Conservation (phyloP, 2,329 filamentous ascomycete species). For the Xylaria sp. region DNA sequence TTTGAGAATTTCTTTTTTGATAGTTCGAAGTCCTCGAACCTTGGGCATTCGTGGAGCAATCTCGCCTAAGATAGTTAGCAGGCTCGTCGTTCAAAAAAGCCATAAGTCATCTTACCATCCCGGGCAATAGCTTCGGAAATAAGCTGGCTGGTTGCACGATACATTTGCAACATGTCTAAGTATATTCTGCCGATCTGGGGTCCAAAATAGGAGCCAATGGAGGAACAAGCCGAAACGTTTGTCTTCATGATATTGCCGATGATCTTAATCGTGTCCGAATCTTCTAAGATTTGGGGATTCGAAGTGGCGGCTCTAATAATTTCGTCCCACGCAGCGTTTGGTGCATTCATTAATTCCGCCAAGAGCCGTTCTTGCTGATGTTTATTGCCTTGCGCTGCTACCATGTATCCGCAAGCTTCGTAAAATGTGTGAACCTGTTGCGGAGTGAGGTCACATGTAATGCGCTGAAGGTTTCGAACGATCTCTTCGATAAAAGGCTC, state of each 20-base stretch:
- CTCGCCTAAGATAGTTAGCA: constrained; percentile 64
- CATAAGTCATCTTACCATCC: constrained; percentile 66
- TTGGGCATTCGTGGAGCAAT: constrained; percentile 97
- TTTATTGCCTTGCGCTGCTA: constrained; percentile 95
- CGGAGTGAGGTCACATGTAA: constrained; percentile 91
- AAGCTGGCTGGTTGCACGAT: constrained; percentile 91
- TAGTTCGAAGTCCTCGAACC: constrained; percentile 91
- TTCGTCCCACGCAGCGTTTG: constrained; percentile 92
- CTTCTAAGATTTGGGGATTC: constrained; percentile 85
- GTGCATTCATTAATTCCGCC: constrained; percentile 88
- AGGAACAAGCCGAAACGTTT: constrained; percentile 97
- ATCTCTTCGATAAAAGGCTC: constrained; percentile 99
- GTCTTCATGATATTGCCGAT: constrained; percentile 99
- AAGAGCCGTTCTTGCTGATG: constrained; percentile 91
- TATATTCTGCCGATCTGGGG: constrained; percentile 98
- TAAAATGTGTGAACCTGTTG: constrained; percentile 99
- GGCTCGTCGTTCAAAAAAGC: constrained; percentile 24
- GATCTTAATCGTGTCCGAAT: constrained; percentile 95
- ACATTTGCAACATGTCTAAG: constrained; percentile 99
- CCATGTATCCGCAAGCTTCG: constrained; percentile 99
- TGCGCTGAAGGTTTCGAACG: constrained; percentile 92
- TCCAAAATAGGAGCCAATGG: constrained; percentile 96
- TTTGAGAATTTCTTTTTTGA: constrained; percentile 99
- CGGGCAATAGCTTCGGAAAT: constrained; percentile 91
- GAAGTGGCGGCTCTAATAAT: constrained; percentile 89